Base-by-base conservation (phyloP, 768 basidiomycete species). In the Lentinus brumalis region DNA sequence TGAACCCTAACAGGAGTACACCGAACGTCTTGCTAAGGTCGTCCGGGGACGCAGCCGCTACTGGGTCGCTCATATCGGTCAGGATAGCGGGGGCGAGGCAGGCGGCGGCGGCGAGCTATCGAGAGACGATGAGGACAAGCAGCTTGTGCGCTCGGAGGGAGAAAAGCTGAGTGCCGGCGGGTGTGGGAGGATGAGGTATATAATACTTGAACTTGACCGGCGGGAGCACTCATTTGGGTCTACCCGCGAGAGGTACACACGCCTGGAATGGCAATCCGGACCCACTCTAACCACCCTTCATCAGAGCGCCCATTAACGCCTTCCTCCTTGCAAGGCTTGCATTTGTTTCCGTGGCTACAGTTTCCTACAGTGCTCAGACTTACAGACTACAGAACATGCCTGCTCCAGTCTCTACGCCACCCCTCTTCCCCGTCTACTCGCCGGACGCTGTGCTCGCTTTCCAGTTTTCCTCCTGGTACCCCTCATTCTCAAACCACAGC, bases 391-490 rank as follows among this genome's bases (percentile, higher is more conserved):
- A 77, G 73, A 59, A 73, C 26, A 78, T 68, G 73, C 74, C 65
- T 71, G 78, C 67, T 21, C 62, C 66, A 6, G 62, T 69, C 35
- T 49, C 58, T 44, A 54, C 55, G 3, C 75, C 64, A 14, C 63
- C 71, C 16, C 65, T 80, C 45, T 91, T 90, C 70, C 91, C 90
- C 16, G 41, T 67, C 2, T 74, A 81, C 35, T 79, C 81, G 2
- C 71, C 75, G 15, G 70, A 77, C 5, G 83, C 86, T 67, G 77
- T 93, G 56, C 78, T 89, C 12, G 77, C 83, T 4, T 94, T 91
- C 70, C 92, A 93, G 57, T 91, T 92, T 67, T 94, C 92, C 1
- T 83, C 84, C 2, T 96, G 94, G 94, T 93, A 93, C 68, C 85
- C 92, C 5, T 70, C 66, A 8, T 94, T 92, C 71, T 76, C 85